A percentile compares a stretch with the other conserved stretches of the same genome.
Conservation (phyloP, 2,329 filamentous ascomycete genomes). For the Colletotrichum liriopes region DNA sequence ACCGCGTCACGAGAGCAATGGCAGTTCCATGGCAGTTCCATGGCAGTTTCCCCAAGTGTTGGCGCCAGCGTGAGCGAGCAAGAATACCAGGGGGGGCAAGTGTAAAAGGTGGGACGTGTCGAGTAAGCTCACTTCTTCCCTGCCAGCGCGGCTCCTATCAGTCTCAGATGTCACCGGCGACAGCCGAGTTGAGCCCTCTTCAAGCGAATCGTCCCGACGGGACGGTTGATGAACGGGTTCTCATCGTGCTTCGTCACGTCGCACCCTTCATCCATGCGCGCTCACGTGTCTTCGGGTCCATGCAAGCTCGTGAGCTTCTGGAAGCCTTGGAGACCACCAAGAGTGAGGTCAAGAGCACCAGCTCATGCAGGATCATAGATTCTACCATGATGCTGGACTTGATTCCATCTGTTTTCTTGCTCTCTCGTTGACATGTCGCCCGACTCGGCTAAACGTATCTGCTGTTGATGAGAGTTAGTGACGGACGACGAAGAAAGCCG, state of each 20-base stretch:
- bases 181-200: conserved; percentile 8
- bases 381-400: not conserved
- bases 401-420: not conserved
- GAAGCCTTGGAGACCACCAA: not conserved
- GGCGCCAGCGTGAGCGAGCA: not conserved
- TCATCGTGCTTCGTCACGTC: not conserved
- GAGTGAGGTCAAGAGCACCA: too few relatives aligned
- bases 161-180: conserved; percentile 16
- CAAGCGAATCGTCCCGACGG: not conserved
- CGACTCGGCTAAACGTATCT: too few relatives aligned
- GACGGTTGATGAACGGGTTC: not conserved
- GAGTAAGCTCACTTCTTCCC: not conserved
- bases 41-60: not conserved
- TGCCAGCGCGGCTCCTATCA: not conserved
- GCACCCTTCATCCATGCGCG: not conserved
- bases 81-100: not conserved
- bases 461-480: too few relatives aligned
- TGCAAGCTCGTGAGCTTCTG: not conserved
- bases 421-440: not conserved
- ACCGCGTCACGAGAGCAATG: not conserved
- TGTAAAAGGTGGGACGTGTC: not conserved
- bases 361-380: too few relatives aligned
- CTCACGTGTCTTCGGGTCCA: not conserved
- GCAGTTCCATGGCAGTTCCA: not conserved
- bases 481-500: not conserved